phyloP scores from a whole-genome alignment of 2,329 filamentous ascomycete genomes.

The Neofusicoccum kwambonambiense region DNA sequence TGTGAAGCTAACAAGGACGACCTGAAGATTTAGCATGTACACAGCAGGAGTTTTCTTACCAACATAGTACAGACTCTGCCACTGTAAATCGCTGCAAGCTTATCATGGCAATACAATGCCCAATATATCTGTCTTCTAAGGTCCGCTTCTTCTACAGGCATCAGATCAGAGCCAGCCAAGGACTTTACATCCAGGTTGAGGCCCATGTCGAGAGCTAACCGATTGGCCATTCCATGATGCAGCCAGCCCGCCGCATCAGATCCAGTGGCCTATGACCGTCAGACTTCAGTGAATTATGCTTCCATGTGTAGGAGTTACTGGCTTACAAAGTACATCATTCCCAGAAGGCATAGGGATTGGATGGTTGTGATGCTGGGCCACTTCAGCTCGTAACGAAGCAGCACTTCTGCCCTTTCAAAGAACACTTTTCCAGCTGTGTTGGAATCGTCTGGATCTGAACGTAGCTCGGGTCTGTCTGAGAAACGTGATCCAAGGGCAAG shows the following conservation, averaged over 20 bases:
- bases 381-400: slow-evolving; percentile 16
- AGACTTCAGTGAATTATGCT: background rate
- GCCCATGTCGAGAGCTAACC: slow-evolving; percentile 40
- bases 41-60: slow-evolving; percentile 23
- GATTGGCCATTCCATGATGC: slow-evolving; percentile 39
- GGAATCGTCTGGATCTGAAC: slow-evolving; percentile 30
- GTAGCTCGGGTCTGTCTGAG: slow-evolving; percentile 32
- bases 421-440: slow-evolving; percentile 37
- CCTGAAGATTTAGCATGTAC: no score
- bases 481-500: slow-evolving; percentile 37
- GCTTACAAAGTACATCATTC: slow-evolving; percentile 26
- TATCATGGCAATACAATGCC: slow-evolving; percentile 38
- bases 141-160: slow-evolving; percentile 31
- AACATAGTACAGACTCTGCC: slow-evolving; percentile 38
- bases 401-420: slow-evolving; percentile 26
- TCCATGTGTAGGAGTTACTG: no score
- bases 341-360: slow-evolving; percentile 36
- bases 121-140: slow-evolving; percentile 38
- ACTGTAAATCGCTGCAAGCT: slow-evolving; percentile 36
- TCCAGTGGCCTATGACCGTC: slow-evolving; percentile 30
- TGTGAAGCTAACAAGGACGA: background rate
- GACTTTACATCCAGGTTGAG: slow-evolving; percentile 36
- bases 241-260: slow-evolving; percentile 39
- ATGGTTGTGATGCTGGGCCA: slow-evolving; percentile 38
- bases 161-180: slow-evolving; percentile 24